These are phyloP conservation scores for Zymoseptoria crescenta DNA, from an alignment of 2,329 filamentous ascomycete species.

Conservation along the genomic window DNA sequence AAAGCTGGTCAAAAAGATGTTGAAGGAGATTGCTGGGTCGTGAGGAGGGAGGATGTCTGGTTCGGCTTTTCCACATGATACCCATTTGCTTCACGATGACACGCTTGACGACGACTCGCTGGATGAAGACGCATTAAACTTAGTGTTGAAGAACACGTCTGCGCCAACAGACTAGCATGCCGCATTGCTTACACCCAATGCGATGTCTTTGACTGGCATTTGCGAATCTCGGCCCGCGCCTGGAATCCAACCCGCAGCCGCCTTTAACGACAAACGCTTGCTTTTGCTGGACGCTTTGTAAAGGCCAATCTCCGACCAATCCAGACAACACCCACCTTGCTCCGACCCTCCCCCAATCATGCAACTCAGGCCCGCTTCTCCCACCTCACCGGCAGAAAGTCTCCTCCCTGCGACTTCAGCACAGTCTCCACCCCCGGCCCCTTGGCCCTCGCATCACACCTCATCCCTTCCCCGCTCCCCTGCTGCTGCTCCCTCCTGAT, in stretches of 20 bases:
- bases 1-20: constrained; percentile 58
- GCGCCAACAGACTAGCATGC: too few species aligned
- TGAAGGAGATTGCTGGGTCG: constrained; percentile 44
- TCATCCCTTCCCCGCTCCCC: background rate
- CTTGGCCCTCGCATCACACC: background rate
- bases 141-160: too few species aligned
- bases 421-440: background rate
- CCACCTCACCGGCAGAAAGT: background rate
- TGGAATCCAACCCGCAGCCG: too few species aligned
- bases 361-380: background rate
- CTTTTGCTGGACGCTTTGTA: too few species aligned
- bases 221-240: too few species aligned
- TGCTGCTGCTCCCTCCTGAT: background rate
- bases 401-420: background rate
- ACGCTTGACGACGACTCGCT: too few species aligned
- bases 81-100: background rate
- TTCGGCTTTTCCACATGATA: background rate
- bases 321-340: too few species aligned
- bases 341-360: background rate
- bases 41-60: background rate
- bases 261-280: too few species aligned
- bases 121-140: too few species aligned
- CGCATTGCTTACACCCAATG: too few species aligned
- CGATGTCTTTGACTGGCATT: too few species aligned
- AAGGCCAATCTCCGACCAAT: too few species aligned